Percentiles rank a stretch among this genome's conserved stretches.
Conservation (phyloP, 805 yeast species). For the Kurtzmaniella fragi region DNA sequence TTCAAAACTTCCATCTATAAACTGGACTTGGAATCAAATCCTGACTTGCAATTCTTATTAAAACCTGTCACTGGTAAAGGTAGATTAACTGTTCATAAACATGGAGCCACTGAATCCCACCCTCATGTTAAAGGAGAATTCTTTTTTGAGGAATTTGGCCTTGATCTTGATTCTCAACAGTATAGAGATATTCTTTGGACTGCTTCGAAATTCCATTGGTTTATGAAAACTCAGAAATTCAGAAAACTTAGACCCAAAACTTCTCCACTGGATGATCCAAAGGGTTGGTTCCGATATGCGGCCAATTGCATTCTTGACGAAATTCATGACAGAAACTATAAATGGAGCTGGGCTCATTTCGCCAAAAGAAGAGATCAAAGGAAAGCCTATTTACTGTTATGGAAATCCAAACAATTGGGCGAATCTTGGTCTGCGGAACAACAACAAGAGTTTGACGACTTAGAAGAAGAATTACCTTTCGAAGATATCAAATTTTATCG, state of each 20-base stretch:
- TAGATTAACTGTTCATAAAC: conserved; percentile 71
- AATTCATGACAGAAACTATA: conserved; percentile 72
- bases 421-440: conserved; percentile 23
- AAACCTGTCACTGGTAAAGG: conserved; percentile 91
- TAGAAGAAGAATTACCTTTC: conserved; percentile 59
- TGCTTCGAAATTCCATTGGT: conserved; percentile 76
- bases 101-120: conserved; percentile 58
- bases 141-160: conserved; percentile 83
- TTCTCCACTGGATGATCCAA: conserved; percentile 57
- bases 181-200: conserved; percentile 79
- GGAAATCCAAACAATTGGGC: conserved; percentile 55
- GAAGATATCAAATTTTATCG: conserved; percentile 87
- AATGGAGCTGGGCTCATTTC: conserved; percentile 88
- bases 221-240: conserved; percentile 68
- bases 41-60: conserved; percentile 51
- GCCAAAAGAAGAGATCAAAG: conserved; percentile 69
- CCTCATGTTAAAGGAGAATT: conserved; percentile 75
- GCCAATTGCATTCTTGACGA: conserved; percentile 72
- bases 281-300: conserved; percentile 78
- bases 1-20: conserved; percentile 40
- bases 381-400: conserved; percentile 57
- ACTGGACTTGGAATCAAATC: not conserved
- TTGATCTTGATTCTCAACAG: conserved; percentile 79
- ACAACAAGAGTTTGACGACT: conserved; percentile 35
- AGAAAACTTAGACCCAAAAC: conserved; percentile 62